These are phyloP conservation scores for Colletotrichum cordylinicola DNA, from an alignment of 2,329 filamentous ascomycete species.

Conservation along the genomic window DNA sequence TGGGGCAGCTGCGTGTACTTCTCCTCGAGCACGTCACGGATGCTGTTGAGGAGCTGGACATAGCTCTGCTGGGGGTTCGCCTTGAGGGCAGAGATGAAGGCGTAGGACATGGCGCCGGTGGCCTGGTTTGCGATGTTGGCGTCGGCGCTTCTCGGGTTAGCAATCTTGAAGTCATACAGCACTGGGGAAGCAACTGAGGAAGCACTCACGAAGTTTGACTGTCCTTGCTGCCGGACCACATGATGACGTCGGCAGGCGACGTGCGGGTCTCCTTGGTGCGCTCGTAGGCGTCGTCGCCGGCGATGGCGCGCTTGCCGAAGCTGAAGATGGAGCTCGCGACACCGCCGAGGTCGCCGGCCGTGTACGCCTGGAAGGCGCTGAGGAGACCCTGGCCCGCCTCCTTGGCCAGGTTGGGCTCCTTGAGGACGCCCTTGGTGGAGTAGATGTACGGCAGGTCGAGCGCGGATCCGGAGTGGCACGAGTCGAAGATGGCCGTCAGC, in stretches of 20 bases:
- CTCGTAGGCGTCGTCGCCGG: constrained; percentile 79
- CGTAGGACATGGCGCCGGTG: constrained; percentile 98
- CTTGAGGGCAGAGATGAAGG: constrained; percentile 89
- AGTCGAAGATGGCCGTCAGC: constrained; percentile 82
- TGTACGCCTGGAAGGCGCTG: constrained; percentile 78
- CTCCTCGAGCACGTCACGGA: constrained; percentile 84
- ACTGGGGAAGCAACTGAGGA: too few relatives aligned
- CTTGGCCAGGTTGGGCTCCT: constrained; percentile 82
- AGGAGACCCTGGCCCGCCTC: constrained; percentile 78
- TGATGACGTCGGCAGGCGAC: constrained; percentile 92
- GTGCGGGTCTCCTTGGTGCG: constrained; percentile 88
- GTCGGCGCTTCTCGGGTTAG: constrained; percentile 69
- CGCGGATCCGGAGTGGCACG: constrained; percentile 79
- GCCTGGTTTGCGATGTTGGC: constrained; percentile 87
- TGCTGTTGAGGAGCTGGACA: constrained; percentile 92
- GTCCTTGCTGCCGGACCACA: constrained; percentile 98
- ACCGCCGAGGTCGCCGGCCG: constrained; percentile 81
- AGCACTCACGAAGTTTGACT: constrained; percentile 77
- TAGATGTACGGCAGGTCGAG: constrained; percentile 82
- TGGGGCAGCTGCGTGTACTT: constrained; percentile 97
- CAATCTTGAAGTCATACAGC: not conserved
- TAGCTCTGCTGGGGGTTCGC: constrained; percentile 97
- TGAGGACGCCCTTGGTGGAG: constrained; percentile 80
- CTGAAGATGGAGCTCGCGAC: constrained; percentile 82
- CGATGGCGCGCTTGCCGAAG: constrained; percentile 81